A percentile compares a stretch with the other conserved stretches of the same genome.
Evolutionary conservation across 805 yeast species (phyloP).

Genomic region (Nakazawaea pomicola): DNA sequence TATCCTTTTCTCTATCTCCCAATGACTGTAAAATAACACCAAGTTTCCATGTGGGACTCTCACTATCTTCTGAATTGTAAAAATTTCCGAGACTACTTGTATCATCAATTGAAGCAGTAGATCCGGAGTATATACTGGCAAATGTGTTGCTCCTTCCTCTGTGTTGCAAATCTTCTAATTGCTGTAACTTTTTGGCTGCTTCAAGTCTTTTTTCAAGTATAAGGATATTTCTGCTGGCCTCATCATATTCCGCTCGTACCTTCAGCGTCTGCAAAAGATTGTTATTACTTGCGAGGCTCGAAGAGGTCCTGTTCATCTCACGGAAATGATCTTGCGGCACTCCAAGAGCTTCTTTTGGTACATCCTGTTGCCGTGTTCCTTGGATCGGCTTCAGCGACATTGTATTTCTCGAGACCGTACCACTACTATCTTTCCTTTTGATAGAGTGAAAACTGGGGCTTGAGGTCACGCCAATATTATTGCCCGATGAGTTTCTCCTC

Average conservation of each 20-base stretch:
- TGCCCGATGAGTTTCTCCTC: background rate
- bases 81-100: background rate
- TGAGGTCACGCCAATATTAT: background rate
- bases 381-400: too few species aligned
- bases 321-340: too few species aligned
- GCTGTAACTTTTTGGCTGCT: constrained; percentile 15
- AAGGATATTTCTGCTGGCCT: constrained; percentile 7
- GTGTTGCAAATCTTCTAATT: constrained; percentile 20
- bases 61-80: constrained; percentile 6
- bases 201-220: constrained; percentile 14
- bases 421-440: constrained; percentile 9
- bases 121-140: constrained; percentile 16
- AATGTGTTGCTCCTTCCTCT: constrained; percentile 21
- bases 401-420: too few species aligned
- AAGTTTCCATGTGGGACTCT: constrained; percentile 55
- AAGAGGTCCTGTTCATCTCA: too few species aligned
- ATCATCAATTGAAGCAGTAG: constrained; percentile 7
- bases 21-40: constrained; percentile 58
- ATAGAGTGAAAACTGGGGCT: constrained; percentile 8
- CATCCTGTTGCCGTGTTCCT: background rate
- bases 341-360: too few species aligned
- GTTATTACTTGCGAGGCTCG: too few species aligned
- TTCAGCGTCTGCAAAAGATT: background rate
- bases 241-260: constrained; percentile 3
- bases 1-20: constrained; percentile 45